Evolutionary conservation across 2,329 filamentous ascomycete genomes (phyloP), one percentile per base, ranked within the genome.

Genomic region (Pseudonectria buxi): DNA sequence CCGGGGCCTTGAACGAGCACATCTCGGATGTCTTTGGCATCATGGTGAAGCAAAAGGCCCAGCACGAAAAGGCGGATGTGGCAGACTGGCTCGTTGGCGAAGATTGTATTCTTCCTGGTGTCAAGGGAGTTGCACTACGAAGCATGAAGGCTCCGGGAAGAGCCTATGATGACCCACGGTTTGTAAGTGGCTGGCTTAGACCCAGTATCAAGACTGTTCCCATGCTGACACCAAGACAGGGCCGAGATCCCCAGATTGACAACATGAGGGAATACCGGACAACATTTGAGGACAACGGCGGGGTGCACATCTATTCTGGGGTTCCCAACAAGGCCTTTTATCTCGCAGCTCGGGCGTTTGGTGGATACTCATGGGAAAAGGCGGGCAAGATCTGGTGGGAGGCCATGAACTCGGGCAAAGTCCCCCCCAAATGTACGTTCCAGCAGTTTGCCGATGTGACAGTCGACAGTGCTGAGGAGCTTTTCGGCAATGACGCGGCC

Each of bases 311-410:
- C 32, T 73, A 66, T 54, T 75, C 71, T 6, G 73, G 73, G 6
- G 76, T 78, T 29, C 73, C 72, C 3, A 78, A 77, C 57, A 64
- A 65, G 41, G 73, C 72, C 3, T 78, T 78, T 44, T 73, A 73
- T 45, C 63, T 72, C 9, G 63, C 57, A 10, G 55, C 69, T 2
- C 52, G 59, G 4, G 61, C 56, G 2, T 65, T 76, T 43, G 72
- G 71, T 11, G 72, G 73, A 5, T 70, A 65, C 49, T 67, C 67
- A 4, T 77, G 67, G 67, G 69, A 73, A 47, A 71, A 69, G 55
- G 68, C 68, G 7, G 70, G 70, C 10, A 63, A 67, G 43, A 68
- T 72, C 38, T 73, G 69, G 69, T 73, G 69, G 69, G 63, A 65
- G 47, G 56, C 68, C 0, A 60, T 73, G 62, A 61, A 49, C 13